Evolutionary conservation across 139 green algal species (phyloP), one percentile per base, ranked within the genome.

Genomic region (Chlamydomonas schloesseri): DNA sequence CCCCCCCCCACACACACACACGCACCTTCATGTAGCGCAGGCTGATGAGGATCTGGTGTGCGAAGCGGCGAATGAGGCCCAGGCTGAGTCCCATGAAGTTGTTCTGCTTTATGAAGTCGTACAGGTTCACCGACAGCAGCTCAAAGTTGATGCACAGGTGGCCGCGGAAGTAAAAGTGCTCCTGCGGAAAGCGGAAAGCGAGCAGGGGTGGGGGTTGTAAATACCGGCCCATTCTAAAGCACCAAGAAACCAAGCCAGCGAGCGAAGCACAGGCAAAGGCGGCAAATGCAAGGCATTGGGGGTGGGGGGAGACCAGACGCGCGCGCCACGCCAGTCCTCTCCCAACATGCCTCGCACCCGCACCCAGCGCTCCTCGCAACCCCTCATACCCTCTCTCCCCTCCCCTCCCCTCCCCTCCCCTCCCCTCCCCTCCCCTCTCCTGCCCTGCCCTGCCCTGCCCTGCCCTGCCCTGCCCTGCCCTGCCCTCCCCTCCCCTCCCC

Each of bases 91-190:
- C 94, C 31, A 76, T 76, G 84, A 97, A 97, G 69, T 96, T 95
- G 87, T 96, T 97, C 71, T 95, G 92, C 88, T 96, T 96, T 60
- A 98, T 91, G 73, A 97, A 96, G 81, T 98, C 96, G 89, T 98
- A 98, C 90, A 98, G 90, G 90, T 97, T 98, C 84, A 97, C 90
- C 31, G 90, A 94, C 28, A 97, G 93, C 62, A 97, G 92, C 93
- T 98, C 96, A 87, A 98, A 98, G 24, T 86, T 88, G 84, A 98
- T 98, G 93, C 96, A 98, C 58, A 97, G 90, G 92, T 98, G 96
- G 84, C 90, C 93, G 20, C 96, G 89, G 88, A 98, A 98, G 64
- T 92, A 94, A 81, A 98, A 97, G 86, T 93, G 86, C 72, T 93
- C 90, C 84, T 93, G 64, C 67, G 90, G 78, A 0, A 75, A 71